Evolutionary conservation across 2,329 filamentous ascomycete genomes (phyloP), one percentile per base, ranked within the genome.

Genomic region (Phyllosticta paracitricarpa): DNA sequence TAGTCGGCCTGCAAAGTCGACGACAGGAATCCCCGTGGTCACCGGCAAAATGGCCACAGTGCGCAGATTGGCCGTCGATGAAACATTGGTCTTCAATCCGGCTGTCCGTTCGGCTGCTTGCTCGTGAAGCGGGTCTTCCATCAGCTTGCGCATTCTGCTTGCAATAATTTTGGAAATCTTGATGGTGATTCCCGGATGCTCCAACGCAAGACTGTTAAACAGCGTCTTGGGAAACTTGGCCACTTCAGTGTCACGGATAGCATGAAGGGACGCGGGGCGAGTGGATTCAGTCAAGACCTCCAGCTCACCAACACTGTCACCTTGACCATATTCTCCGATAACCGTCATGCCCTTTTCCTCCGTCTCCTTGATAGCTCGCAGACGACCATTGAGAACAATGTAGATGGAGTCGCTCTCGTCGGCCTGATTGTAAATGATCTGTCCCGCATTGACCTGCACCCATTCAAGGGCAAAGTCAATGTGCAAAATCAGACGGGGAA

Each of bases 131-230:
- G 91, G 89, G 67, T 92, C 88, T 67, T 97, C 91, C 22, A 97
- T 84, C 51, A 97, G 77, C 52, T 89, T 84, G 63, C 93, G 83
- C 94, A 99, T 97, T 2, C 94, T 86, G 40, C 92, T 91, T 0
- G 94, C 94, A 68, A 99, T 97, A 67, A 99, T 94, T 74, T 97
- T 99, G 1, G 94, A 97, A 28, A 99, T 96, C 74, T 97, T 97
- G 73, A 99, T 97, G 0, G 94, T 97, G 69, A 99, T 99, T 53
- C 91, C 95, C 4, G 94, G 94, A 70, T 99, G 94, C 70, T 99
- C 94, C 70, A 96, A 88, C 0, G 94, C 94, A 59, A 99, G 83
- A 70, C 94, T 99, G 78, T 99, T 99, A 80, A 99, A 99, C 0
- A 99, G 78, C 0, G 91, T 96, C 62, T 93, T 89, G 0, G 94